phyloP scores from a whole-genome alignment of 2,329 filamentous ascomycete species.

The Apiospora hydei region DNA sequence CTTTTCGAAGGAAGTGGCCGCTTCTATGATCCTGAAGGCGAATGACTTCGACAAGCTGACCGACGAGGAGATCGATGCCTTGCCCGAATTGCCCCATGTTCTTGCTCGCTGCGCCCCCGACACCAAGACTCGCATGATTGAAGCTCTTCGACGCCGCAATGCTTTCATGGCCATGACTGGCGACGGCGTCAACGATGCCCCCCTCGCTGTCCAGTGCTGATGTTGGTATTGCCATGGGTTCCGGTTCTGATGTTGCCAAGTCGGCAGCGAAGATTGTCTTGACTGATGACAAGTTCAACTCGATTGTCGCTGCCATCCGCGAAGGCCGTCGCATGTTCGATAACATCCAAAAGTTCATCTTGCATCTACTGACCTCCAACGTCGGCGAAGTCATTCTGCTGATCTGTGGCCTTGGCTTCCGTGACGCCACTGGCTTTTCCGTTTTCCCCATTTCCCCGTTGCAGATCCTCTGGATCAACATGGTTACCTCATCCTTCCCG shows the following conservation, averaged over 20 bases:
- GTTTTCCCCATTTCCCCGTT: constrained; percentile 88
- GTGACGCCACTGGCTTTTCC: constrained; percentile 73
- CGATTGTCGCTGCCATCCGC: constrained; percentile 82
- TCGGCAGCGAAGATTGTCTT: constrained; percentile 83
- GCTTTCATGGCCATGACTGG: constrained; percentile 88
- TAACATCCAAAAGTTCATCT: constrained; percentile 87
- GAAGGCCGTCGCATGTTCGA: constrained; percentile 87
- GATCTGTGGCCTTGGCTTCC: constrained; percentile 82
- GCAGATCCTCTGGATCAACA: constrained; percentile 93
- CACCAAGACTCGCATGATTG: constrained; percentile 91
- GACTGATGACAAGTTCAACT: constrained; percentile 88
- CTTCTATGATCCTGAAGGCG: constrained; percentile 76
- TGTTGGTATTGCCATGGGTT: constrained; percentile 91
- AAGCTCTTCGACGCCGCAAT: constrained; percentile 79
- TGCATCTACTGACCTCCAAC: constrained; percentile 82
- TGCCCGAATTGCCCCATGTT: constrained; percentile 80
- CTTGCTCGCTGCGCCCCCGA: constrained; percentile 85
- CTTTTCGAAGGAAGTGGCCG: constrained; percentile 68
- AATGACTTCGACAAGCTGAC: constrained; percentile 80
- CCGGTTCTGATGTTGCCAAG: constrained; percentile 85
- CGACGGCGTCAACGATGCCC: constrained; percentile 87
- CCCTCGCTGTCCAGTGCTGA: constrained; percentile 82
- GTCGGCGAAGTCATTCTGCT: constrained; percentile 84
- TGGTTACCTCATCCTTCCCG: constrained; percentile 87
- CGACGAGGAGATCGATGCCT: constrained; percentile 76